Base-by-base conservation (phyloP, 495 filamentous ascomycete genomes). In the Clohesyomyces aquaticus region DNA sequence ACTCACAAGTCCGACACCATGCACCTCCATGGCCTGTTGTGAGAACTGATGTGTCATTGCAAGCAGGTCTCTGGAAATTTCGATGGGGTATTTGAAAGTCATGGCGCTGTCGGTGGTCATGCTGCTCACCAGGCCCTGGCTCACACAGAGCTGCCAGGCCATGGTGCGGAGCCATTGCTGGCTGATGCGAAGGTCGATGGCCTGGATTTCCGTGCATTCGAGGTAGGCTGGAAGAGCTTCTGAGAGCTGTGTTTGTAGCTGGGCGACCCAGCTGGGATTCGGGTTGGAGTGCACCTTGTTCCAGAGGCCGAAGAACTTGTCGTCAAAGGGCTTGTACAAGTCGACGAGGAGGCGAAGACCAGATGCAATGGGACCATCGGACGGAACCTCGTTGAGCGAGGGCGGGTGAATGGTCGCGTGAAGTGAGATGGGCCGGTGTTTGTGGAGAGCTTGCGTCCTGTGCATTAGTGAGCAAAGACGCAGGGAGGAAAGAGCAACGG, bases 111-210 rank as follows among this genome's bases (percentile, higher is more conserved):
- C 82, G 27, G 73, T 38, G 57, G 76, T 79, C 2, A 74, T 69
- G 4, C 79, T 77, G 19, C 77, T 79, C 25, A 88, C 72, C 43
- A 81, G 77, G 9, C 83, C 82, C 51, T 87, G 84, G 11, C 78
- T 77, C 22, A 78, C 72, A 11, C 79, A 59, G 75, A 93, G 72
- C 60, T 91, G 87, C 91, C 91, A 94, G 1, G 89, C 81, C 69
- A 88, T 87, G 25, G 88, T 89, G 65, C 89, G 86, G n/a, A 93
- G 81, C 91, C 91, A 95, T 70, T 90, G 85, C 73, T 93, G 89
- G 32, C 88, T 90, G 8, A 85, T 79, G 9, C 84, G 79, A 9
- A 91, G 76, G 68, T 95, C 90, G 18, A 84, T 79, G 22, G 86
- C 82, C 73, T 91, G 88, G 9, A 78, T 83, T 57, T 93, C 85